These are phyloP conservation scores for Clonostachys sp. DNA, from an alignment of 2,329 filamentous ascomycete species.

Conservation along the genomic window DNA sequence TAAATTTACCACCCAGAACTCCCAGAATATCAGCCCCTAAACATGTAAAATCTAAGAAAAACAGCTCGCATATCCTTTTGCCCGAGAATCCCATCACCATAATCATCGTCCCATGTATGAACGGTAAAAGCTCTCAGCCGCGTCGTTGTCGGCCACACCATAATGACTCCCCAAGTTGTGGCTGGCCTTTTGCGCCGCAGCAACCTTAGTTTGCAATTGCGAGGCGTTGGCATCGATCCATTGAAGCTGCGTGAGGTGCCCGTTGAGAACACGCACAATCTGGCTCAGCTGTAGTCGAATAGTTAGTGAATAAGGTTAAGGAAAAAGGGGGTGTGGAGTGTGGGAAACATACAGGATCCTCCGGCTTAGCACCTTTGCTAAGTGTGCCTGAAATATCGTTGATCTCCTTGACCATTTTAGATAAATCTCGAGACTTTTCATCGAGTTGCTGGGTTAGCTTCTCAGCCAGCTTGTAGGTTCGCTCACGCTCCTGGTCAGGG, in stretches of 20 bases:
- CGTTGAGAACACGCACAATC: constrained; percentile 92
- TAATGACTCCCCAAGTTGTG: constrained; percentile 55
- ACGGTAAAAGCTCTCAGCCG: constrained; percentile 84
- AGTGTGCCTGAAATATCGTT: constrained; percentile 87
- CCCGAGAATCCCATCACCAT: constrained; percentile 9
- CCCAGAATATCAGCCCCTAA: neutral
- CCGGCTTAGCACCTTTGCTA: constrained; percentile 82
- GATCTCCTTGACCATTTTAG: constrained; percentile 97
- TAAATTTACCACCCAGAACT: constrained; percentile 2
- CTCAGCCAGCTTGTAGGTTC: constrained; percentile 94
- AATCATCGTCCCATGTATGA: constrained; percentile 77
- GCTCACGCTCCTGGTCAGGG: constrained; percentile 91
- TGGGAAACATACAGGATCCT: constrained; percentile 68
- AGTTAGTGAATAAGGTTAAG: neutral
- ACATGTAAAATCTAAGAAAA: neutral
- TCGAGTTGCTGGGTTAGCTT: constrained; percentile 86
- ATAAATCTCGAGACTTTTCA: constrained; percentile 88
- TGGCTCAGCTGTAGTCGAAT: constrained; percentile 68
- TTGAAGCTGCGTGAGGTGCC: constrained; percentile 86
- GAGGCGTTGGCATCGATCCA: constrained; percentile 86
- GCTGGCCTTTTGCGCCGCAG: constrained; percentile 74
- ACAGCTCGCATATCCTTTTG: constrained; percentile 4
- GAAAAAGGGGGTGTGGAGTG: constrained; percentile 7
- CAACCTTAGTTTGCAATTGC: constrained; percentile 77
- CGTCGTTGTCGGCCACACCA: constrained; percentile 60